phyloP scores from a whole-genome alignment of 495 filamentous ascomycete species.

The Penicillium canescens region DNA sequence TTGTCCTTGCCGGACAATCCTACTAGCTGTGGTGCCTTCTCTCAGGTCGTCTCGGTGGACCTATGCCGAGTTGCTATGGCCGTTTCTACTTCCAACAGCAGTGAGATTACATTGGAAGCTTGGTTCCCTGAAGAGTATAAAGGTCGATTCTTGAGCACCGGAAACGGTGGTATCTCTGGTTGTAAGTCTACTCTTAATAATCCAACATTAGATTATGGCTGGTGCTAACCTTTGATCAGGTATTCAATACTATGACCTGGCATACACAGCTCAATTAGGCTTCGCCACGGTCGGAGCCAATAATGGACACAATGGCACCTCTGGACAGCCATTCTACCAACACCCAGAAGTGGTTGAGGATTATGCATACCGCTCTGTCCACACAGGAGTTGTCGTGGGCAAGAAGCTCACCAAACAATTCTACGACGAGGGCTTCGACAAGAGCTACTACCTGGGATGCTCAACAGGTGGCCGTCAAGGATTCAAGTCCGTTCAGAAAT shows the following conservation, averaged over 20 bases:
- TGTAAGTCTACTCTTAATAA: constrained; percentile 33
- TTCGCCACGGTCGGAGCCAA: constrained; percentile 60
- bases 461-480: constrained; percentile 58
- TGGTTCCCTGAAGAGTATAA: constrained; percentile 58
- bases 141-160: constrained; percentile 54
- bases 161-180: constrained; percentile 57
- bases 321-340: constrained; percentile 50
- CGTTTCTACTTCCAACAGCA: constrained; percentile 53
- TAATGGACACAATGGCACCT: constrained; percentile 58
- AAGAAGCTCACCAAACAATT: constrained; percentile 49
- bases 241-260: constrained; percentile 48
- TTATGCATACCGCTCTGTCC: constrained; percentile 46
- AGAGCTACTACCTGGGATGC: constrained; percentile 58
- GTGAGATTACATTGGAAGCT: constrained; percentile 55
- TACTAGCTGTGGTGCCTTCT: constrained; percentile 39
- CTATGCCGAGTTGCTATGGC: constrained; percentile 58
- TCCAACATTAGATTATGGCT: background rate
- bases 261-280: constrained; percentile 44
- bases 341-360: constrained; percentile 53
- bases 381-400: constrained; percentile 54
- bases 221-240: constrained; percentile 22
- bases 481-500: constrained; percentile 50
- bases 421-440: constrained; percentile 44
- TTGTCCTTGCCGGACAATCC: constrained; percentile 48
- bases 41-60: constrained; percentile 46